Evolutionary conservation across 2,329 filamentous ascomycete genomes (phyloP).

Genomic region (Phyllosticta citriasiana): DNA sequence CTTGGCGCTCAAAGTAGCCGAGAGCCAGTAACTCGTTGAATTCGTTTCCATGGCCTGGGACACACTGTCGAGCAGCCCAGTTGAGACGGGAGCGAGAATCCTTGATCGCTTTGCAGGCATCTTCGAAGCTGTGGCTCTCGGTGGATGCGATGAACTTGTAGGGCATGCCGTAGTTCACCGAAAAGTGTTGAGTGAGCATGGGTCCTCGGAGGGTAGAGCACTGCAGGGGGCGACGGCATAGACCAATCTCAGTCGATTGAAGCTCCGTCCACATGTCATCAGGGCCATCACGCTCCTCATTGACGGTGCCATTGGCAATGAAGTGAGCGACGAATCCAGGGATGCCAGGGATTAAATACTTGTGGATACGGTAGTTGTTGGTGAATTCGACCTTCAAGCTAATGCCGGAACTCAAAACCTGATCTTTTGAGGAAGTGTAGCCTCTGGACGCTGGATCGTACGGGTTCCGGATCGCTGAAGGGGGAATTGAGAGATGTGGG

Average conservation of each 20-base stretch:
- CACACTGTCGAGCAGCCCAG: conserved; percentile 42
- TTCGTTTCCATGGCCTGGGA: conserved; percentile 22
- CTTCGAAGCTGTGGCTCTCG: conserved; percentile 17
- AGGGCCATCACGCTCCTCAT: conserved; percentile 43
- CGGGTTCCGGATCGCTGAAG: conserved; percentile 22
- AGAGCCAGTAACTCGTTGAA: conserved; percentile 57
- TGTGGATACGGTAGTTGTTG: conserved; percentile 33
- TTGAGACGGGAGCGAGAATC: conserved; percentile 43
- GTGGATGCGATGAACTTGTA: conserved; percentile 57
- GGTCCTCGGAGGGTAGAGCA: conserved; percentile 28
- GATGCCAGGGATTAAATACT: conserved; percentile 39
- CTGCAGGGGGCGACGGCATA: conserved; percentile 15
- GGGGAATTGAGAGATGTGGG: conserved; percentile 21
- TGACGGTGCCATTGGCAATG: conserved; percentile 44
- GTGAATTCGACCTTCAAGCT: conserved; percentile 23
- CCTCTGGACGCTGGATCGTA: conserved; percentile 25
- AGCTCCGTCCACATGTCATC: conserved; percentile 49
- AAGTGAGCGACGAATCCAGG: conserved; percentile 44
- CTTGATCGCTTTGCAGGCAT: conserved; percentile 33
- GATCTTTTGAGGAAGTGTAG: conserved; percentile 23
- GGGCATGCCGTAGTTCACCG: conserved; percentile 49
- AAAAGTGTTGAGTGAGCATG: conserved; percentile 43
- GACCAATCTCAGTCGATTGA: conserved; percentile 31
- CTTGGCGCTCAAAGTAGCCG: conserved; percentile 51
- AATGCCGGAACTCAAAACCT: conserved; percentile 20